Evolutionary conservation across 768 basidiomycete species (phyloP), one percentile per base, ranked within the genome.

Genomic region (Royoungia palumana): DNA sequence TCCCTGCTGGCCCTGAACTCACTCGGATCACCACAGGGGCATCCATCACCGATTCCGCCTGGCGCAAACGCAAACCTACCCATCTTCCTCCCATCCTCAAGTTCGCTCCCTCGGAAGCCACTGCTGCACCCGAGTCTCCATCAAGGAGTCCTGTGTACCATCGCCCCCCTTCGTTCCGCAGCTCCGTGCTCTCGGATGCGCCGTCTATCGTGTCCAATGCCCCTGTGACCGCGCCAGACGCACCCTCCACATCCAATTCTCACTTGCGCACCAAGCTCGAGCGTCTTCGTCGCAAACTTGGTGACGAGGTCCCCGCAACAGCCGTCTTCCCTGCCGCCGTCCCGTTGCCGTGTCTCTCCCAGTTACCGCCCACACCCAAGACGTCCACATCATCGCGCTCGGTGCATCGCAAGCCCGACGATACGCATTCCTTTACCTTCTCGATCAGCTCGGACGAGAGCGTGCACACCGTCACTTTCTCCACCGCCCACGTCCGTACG

Each of bases 181-280:
- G 46, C 35, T 63, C 67, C 1, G 56, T 52, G 43, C 62, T 48
- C 51, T 61, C 57, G 41, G 45, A 50, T 49, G 48, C 57, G 40
- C 56, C 47, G 27, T 53, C 51, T 11, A 42, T 61, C 47, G 44
- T 61, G 0, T 60, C 58, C 35, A 56, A 49, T 32, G 32, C 71
- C 3, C 5, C 8, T n/a, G 54, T 62, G 5, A 63, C 27, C 7
- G 41, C n/a, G 5, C 16, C 70, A 72, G 6, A 58, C 62, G 1
- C 75, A 34, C 70, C 75, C 2, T 73, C 77, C 7, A 57, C 73
- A 4, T 69, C 64, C 17, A 60, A 32, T 14, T 14, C 64, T 37
- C 41, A 73, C 14, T 74, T 81, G 20, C 74, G 77, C 40, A 68
- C 71, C 55, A 87, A 85, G 64, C 79, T 88, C 74, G 82, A 83